Percentiles rank a stretch among this genome's conserved stretches.
These are phyloP conservation scores for Kodamaea sp. DNA, from an alignment of 1,139 yeast genomes.

Conservation along the genomic window DNA sequence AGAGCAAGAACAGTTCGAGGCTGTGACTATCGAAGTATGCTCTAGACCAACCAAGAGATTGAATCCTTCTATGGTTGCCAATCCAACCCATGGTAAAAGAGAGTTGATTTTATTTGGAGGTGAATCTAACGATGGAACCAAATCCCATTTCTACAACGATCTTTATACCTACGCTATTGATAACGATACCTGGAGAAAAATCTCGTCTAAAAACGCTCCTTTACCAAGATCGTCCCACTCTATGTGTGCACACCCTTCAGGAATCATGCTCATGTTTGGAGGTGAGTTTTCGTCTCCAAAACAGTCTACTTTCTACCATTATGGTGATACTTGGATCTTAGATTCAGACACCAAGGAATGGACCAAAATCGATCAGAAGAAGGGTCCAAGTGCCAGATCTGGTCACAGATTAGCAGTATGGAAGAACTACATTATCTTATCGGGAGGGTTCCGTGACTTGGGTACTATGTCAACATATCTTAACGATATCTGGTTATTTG, in stretches of 20 bases:
- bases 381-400: conserved; percentile 82
- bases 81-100: conserved; percentile 71
- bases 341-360: conserved; percentile 86
- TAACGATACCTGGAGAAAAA: conserved; percentile 77
- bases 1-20: conserved; percentile 78
- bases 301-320: conserved; percentile 93
- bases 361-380: conserved; percentile 78
- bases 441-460: conserved; percentile 92
- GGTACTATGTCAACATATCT: conserved; percentile 82
- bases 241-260: conserved; percentile 91
- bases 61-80: conserved; percentile 73
- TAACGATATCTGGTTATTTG: conserved; percentile 90
- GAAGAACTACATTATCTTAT: conserved; percentile 84
- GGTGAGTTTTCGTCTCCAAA: conserved; percentile 98
- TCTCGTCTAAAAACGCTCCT: conserved; percentile 83
- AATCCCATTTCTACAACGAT: conserved; percentile 79
- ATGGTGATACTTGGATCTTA: conserved; percentile 92
- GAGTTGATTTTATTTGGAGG: conserved; percentile 91
- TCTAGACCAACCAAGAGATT: conserved; percentile 67
- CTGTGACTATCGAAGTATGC: conserved; percentile 61
- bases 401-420: conserved; percentile 90
- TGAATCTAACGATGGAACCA: conserved; percentile 58
- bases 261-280: conserved; percentile 82
- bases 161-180: conserved; percentile 72
- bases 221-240: conserved; percentile 93